Conservation (phyloP, 495 filamentous ascomycete genomes). For the Polyplosphaeria fusca region DNA sequence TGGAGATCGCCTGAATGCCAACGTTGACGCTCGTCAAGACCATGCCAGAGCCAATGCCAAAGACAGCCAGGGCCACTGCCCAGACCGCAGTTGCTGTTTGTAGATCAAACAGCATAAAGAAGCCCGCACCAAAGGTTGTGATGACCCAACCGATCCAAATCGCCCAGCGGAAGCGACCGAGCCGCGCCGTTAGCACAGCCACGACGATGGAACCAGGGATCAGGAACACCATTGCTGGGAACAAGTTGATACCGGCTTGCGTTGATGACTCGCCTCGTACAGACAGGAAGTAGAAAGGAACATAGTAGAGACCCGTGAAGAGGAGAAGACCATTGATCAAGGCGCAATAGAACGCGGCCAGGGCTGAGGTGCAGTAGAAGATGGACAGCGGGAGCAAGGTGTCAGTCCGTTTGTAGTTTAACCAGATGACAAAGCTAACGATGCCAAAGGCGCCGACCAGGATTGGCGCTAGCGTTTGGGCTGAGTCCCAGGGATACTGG, state of each 20-base stretch:
- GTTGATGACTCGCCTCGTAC: constrained; percentile 7
- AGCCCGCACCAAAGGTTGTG: constrained; percentile 47
- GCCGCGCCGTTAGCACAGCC: constrained; percentile 49
- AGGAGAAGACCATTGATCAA: constrained; percentile 29
- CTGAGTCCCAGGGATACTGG: constrained; percentile 52
- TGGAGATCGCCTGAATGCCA: constrained; percentile 14
- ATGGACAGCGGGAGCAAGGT: constrained; percentile 47
- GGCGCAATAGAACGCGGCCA: constrained; percentile 24
- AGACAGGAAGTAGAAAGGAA: constrained; percentile 24
- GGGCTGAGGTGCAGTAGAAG: constrained; percentile 18
- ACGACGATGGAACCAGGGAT: constrained; percentile 46
- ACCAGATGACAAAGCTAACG: constrained; percentile 48
- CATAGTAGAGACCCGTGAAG: constrained; percentile 40
- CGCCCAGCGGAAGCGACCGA: constrained; percentile 51
- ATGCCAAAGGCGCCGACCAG: constrained; percentile 50
- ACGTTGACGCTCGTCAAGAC: constrained; percentile 14
- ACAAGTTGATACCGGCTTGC: constrained; percentile 31
- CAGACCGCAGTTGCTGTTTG: constrained; percentile 35
- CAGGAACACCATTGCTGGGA: constrained; percentile 44
- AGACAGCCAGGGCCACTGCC: neutral
- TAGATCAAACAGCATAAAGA: constrained; percentile 51
- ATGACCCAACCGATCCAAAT: constrained; percentile 56
- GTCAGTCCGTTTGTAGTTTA: constrained; percentile 45
- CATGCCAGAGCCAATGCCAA: constrained; percentile 2
- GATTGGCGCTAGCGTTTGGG: constrained; percentile 57